Base-by-base conservation (phyloP, 2,329 filamentous ascomycete species). In the Colletotrichum sp. region DNA sequence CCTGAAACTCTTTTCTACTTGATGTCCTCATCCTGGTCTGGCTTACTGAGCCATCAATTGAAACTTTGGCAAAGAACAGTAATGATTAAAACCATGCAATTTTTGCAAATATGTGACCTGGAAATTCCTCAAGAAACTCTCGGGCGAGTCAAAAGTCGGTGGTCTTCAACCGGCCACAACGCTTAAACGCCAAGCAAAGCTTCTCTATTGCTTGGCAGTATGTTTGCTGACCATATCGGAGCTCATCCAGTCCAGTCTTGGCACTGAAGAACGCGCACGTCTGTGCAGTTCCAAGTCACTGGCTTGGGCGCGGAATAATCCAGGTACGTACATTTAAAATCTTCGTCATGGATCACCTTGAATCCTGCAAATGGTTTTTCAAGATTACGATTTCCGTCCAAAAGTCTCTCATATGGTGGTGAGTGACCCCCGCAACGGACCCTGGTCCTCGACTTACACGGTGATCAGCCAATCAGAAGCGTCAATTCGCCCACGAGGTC, bases 401-500 rank as follows among this genome's bases (percentile, higher is more conserved):
- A 73, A 64, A 75, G 55, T 64, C 43, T 72, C 24, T 61, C 57
- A 68, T 24, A 65, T 21, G 52, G 28, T 61, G 43, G n/a, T 61
- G 59, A 61, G 26, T 30, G n/a, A 68, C 39, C 63, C 64, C 65
- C 59, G 66, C 65, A 48, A 5, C 15, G n/a, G 36, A 75, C 48
- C 70, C 73, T 24, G 18, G 65, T 68, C 34, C 43, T 65, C 34
- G 28, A 39, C 64, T 73, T 55, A 59, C 36, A 76, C 57, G 30
- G 13, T 21, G 5, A 48, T 30, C 61, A 67, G 55, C 74, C 74
- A 76, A 76, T 76, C 66, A 71, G 52, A 32, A 15, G 5, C 32
- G 7, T 6, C 24, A n/a, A 43, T 76, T 34, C 34, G 36, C 66
- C 71, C 74, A 76, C 74, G 74, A 75, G 74, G 74, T 57, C 52